Evolutionary conservation across 2,329 filamentous ascomycete species (phyloP), one percentile per base, ranked within the genome.

Genomic region (Nectriaceae sp.): DNA sequence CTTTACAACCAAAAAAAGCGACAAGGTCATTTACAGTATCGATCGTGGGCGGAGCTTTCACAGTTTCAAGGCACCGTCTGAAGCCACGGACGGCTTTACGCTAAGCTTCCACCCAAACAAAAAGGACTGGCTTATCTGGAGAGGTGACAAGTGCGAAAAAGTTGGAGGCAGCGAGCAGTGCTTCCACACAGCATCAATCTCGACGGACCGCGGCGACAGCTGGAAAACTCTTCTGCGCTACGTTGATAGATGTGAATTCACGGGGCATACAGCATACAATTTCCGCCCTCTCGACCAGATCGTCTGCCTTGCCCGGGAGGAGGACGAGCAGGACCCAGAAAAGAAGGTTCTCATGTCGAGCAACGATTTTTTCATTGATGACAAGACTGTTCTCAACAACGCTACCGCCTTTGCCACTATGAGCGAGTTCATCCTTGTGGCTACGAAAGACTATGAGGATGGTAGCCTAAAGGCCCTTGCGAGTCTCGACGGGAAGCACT

Each of bases 351-450:
- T 99, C 22, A 69, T 91, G 15, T 87, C 88, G 35, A 96, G 88
- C 67, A 78, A 89, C 37, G 85, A 95, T 61, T 90, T 87, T 71
- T 95, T 95, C 63, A 72, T 75, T 11, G 79, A 85, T 44, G 78
- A 83, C 53, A 79, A 85, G 59, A 52, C 53, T 4, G 42, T 59
- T 10, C 77, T 82, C 20, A 80, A 92, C 50, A 62, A 67, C 2
- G 88, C 96, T 36, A 83, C 87, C 59, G 87, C 88, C 58, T 97
- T 96, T 69, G 93, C 91, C 2, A 95, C 88, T 4, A 97, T 97
- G 93, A 87, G 88, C 33, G 94, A 99, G 66, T 99, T 96, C 68
- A 94, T 99, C 62, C 83, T 99, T 33, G 87, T 96, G 42, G 92
- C 92, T 2, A 85, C 87, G 5, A 79, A 58, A 24, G 46, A 55